Percentiles rank a stretch among this genome's conserved stretches.
These are phyloP conservation scores for Zygosaccharomyces bailii DNA, from an alignment of 805 yeast species.

Conservation along the genomic window DNA sequence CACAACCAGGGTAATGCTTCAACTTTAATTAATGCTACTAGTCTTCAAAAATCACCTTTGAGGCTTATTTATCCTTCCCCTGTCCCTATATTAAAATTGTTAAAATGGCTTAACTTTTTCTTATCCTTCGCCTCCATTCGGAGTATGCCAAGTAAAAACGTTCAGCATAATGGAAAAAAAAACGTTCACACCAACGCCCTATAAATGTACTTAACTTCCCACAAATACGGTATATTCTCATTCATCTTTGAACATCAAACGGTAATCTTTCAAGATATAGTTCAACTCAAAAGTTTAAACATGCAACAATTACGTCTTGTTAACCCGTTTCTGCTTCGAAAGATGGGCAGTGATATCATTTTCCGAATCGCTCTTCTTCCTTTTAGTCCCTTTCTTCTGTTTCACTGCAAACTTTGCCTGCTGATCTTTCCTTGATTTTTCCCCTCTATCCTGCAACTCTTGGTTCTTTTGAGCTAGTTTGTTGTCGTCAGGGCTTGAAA, in stretches of 20 bases:
- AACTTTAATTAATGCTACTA: neutral
- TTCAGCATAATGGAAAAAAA: neutral
- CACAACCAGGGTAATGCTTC: neutral
- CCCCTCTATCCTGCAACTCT: constrained; percentile 58
- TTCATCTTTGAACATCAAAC: no score
- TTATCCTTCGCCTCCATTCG: neutral
- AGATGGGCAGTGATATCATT: constrained; percentile 24
- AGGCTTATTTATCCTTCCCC: neutral
- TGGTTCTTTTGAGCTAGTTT: constrained; percentile 50
- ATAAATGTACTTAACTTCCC: neutral
- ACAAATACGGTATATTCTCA: neutral
- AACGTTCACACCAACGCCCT: neutral
- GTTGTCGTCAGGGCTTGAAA: constrained; percentile 42
- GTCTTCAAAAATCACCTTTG: neutral
- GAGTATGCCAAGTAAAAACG: neutral
- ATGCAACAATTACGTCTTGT: no score
- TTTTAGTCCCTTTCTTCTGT: constrained; percentile 32
- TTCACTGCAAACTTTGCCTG: constrained; percentile 61
- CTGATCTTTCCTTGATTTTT: constrained; percentile 65
- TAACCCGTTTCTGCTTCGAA: constrained; percentile 17
- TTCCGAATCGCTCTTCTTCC: constrained; percentile 17
- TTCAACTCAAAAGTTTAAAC: no score
- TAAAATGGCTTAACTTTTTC: neutral
- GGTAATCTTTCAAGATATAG: no score
- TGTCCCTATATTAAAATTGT: neutral